Evolutionary conservation across 345 rosid genomes (phyloP).

Genomic region (Hibiscus mutabilis): DNA sequence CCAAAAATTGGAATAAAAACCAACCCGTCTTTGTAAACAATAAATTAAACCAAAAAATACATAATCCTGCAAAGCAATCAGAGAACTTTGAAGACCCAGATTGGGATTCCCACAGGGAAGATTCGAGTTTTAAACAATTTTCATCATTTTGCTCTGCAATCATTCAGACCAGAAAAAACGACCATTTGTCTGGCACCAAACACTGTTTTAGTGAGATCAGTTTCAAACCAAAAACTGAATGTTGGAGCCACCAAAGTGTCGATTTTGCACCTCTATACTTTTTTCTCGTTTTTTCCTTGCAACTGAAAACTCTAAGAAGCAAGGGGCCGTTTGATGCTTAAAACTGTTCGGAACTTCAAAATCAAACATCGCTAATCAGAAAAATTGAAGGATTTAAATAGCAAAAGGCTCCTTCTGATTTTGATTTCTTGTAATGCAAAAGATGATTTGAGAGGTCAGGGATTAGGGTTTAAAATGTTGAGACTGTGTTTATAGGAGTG

Average conservation of each 20-base stretch:
- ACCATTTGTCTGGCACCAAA: conserved; percentile 1
- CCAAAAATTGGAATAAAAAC: not conserved
- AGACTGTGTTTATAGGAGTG: not conserved
- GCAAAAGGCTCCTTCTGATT: too few species aligned
- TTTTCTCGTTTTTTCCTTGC: too few species aligned
- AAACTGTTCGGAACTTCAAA: too few species aligned
- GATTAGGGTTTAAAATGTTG: not conserved
- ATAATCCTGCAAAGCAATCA: conserved; percentile 20
- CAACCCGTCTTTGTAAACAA: not conserved
- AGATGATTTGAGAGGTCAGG: not conserved
- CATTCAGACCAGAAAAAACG: not conserved
- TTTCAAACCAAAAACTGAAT: conserved; percentile 1
- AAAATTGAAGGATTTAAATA: too few species aligned
- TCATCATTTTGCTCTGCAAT: conserved; percentile 22
- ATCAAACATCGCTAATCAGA: not conserved
- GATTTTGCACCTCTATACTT: too few species aligned
- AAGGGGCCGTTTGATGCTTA: too few species aligned
- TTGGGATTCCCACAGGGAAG: conserved; percentile 13
- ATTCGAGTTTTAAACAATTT: conserved; percentile 5
- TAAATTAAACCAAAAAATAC: not conserved
- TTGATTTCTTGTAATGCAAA: not conserved
- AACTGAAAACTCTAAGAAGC: too few species aligned
- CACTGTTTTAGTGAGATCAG: not conserved
- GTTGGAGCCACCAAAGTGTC: not conserved
- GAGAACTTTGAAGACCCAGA: conserved; percentile 31